Base-by-base conservation (phyloP, 2,329 filamentous ascomycete species). In the Colletotrichum gigasporum region DNA sequence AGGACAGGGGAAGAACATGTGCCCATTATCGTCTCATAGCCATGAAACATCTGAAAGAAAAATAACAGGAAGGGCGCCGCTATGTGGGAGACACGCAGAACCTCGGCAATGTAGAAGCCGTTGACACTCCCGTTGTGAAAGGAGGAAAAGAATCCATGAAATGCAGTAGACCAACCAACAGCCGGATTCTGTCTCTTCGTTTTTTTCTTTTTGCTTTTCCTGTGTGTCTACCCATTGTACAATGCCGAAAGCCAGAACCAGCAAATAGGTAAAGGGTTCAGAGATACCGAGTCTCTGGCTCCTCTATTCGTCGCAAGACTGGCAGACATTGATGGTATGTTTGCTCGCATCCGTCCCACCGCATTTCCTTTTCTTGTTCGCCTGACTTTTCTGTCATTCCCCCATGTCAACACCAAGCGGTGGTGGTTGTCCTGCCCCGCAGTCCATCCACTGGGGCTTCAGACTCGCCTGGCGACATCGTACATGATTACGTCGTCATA, bases 211-310 rank as follows among this genome's bases (percentile, higher is more conserved):
- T 22, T 26, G 24, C 34, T 62, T 65, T 62, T 48, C 56, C 48
- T 65, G 41, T 51, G 48, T 48, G 57, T 65, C 62, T 62, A 65
- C 34, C 61, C 48, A 34, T 62, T 35, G 62, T 55, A 62, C 32
- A 65, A 65, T 45, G 35, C 30, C 58, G 22, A 50, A 20, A 50
- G 41, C 44, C 57, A 44, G 34, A 48, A 35, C 10, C n/a, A 22
- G 18, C 22, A 14, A 35, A 20, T 37, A 41, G 39, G 42, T 37
- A 51, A 32, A 44, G 6, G 45, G 14, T n/a, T 45, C 20, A 20
- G 52, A 44, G 39, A 44, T 30, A 11, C 35, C 24, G 22, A 12
- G 30, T n/a, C 47, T 30, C 34, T 55, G 52, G 39, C 52, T 44
- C 14, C 5, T 11, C 11, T 5, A 11, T 37, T 14, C 14, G 12